phyloP scores from a whole-genome alignment of 1,284 basidiomycete species.

The Cutaneotrichosporon sp. region DNA sequence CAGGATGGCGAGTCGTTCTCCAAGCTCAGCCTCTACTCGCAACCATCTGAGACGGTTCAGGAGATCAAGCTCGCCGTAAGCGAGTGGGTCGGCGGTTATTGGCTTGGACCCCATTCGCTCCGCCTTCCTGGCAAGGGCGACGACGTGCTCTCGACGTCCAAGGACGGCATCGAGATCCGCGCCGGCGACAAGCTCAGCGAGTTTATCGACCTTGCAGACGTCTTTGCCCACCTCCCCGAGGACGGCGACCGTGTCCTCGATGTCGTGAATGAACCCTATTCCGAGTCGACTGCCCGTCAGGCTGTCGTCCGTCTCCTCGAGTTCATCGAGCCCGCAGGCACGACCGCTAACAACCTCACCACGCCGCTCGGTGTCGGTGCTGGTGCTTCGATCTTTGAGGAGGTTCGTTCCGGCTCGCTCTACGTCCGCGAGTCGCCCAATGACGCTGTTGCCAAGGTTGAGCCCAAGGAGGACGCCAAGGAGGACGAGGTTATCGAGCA shows the following conservation, averaged over 20 bases:
- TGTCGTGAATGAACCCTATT: slow-evolving; percentile 55
- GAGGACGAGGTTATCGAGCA: slow-evolving; percentile 42
- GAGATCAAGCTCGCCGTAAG: slow-evolving; percentile 52
- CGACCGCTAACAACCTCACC: slow-evolving; percentile 49
- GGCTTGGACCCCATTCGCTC: slow-evolving; percentile 54
- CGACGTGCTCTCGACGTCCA: slow-evolving; percentile 36
- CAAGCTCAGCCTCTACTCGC: slow-evolving; percentile 44
- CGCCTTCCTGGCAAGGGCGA: slow-evolving; percentile 35
- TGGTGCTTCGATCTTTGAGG: slow-evolving; percentile 56
- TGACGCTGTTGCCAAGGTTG: slow-evolving; percentile 35
- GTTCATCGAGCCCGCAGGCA: slow-evolving; percentile 53
- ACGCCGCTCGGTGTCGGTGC: slow-evolving; percentile 54
- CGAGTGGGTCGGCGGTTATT: slow-evolving; percentile 54
- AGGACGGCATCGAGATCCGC: slow-evolving; percentile 47
- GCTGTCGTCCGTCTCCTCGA: slow-evolving; percentile 57
- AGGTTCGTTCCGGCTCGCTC: slow-evolving; percentile 53
- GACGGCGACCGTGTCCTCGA: slow-evolving; percentile 45
- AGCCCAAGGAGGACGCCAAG: slow-evolving; percentile 37
- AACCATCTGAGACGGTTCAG: slow-evolving; percentile 51
- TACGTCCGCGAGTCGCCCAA: slow-evolving; percentile 34
- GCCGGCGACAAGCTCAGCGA: slow-evolving; percentile 53
- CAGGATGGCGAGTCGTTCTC: slow-evolving; percentile 33
- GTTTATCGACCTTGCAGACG: slow-evolving; percentile 53
- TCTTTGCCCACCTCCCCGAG: slow-evolving; percentile 47
- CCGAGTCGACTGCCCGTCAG: slow-evolving; percentile 56